phyloP scores from a whole-genome alignment of 1,284 basidiomycete genomes.

The Irpex lacteus region DNA sequence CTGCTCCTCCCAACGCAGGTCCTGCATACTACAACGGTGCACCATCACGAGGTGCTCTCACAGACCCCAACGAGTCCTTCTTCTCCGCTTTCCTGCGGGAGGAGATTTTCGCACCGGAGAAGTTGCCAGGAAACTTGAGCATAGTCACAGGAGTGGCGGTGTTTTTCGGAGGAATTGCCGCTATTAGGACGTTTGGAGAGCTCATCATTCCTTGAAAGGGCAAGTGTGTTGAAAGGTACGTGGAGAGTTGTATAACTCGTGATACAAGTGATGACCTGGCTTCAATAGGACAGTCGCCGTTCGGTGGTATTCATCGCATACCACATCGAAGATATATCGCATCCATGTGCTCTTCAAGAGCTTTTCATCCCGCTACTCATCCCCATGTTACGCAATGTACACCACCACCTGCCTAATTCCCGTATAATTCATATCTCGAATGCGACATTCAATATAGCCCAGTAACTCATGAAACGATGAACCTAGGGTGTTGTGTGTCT shows the following conservation, averaged over 20 bases:
- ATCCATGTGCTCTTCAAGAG: neutral
- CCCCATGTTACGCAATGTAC: neutral
- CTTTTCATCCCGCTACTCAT: neutral
- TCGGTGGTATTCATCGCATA: neutral
- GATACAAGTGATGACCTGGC: neutral
- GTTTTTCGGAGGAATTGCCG: conserved; percentile 65
- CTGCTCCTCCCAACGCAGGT: conserved; percentile 49
- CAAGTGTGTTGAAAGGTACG: conserved; percentile 34
- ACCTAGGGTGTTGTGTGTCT: neutral
- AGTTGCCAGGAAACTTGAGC: conserved; percentile 68
- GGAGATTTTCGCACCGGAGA: conserved; percentile 68
- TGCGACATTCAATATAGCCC: neutral
- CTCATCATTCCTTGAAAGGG: conserved; percentile 51
- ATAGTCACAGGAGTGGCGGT: conserved; percentile 60
- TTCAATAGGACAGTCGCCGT: neutral
- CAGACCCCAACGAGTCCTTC: conserved; percentile 57
- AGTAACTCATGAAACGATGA: neutral
- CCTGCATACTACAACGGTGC: conserved; percentile 49
- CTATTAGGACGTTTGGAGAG: conserved; percentile 70
- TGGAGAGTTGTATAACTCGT: neutral
- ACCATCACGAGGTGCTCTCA: conserved; percentile 31
- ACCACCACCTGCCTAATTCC: neutral
- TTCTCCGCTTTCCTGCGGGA: conserved; percentile 62
- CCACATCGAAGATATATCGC: neutral
- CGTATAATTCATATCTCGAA: neutral